Evolutionary conservation across 202 grass and related monocot species (phyloP).

Genomic region (Dendrocalamus latiflorus): DNA sequence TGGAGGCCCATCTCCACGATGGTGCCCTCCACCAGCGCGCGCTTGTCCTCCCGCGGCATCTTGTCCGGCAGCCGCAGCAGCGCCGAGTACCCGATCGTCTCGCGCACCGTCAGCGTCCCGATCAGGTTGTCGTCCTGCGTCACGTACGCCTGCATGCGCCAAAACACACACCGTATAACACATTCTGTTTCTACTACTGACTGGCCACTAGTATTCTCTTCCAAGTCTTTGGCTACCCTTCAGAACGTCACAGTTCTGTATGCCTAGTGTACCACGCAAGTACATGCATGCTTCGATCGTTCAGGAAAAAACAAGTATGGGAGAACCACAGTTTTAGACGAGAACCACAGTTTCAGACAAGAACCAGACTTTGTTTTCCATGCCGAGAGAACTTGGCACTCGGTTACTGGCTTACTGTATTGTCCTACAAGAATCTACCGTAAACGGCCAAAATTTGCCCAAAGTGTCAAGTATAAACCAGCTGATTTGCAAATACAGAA

Average conservation of each 20-base stretch:
- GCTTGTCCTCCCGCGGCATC: constrained; percentile 77
- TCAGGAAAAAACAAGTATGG: not conserved
- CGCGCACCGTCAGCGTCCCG: constrained; percentile 87
- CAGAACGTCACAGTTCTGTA: not conserved
- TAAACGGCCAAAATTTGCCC: not conserved
- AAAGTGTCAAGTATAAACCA: not conserved
- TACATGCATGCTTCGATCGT: not conserved
- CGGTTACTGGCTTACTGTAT: not conserved
- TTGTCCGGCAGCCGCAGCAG: constrained; percentile 81
- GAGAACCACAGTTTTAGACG: too few species aligned
- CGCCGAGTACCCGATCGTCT: constrained; percentile 92
- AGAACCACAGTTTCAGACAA: not conserved
- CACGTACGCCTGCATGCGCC: constrained; percentile 62
- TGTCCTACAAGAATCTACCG: not conserved
- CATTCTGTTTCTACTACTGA: not conserved
- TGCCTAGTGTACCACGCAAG: not conserved
- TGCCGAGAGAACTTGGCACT: not conserved
- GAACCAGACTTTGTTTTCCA: not conserved
- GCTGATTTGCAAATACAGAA: not conserved
- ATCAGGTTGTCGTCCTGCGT: constrained; percentile 97
- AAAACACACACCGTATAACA: not conserved
- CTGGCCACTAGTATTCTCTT: not conserved
- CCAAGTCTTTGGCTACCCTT: too few species aligned
- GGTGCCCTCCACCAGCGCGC: constrained; percentile 83
- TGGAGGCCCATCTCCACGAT: constrained; percentile 91